Percentiles rank a stretch among this genome's conserved stretches.
Conservation (phyloP, 768 basidiomycete species). For the Coprinopsis sp. region DNA sequence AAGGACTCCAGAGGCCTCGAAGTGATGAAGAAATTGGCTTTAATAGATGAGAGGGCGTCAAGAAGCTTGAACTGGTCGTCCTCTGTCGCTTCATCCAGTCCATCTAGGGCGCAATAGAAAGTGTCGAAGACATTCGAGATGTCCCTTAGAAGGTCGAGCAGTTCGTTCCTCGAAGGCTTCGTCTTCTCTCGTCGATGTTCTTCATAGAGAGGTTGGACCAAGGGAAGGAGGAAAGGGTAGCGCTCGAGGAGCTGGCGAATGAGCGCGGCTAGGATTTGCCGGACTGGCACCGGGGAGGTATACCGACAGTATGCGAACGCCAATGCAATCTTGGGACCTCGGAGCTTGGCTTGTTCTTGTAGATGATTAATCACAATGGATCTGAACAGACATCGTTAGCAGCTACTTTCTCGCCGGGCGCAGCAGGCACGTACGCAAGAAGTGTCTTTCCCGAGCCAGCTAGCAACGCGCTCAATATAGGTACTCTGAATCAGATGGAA, state of each 20-base stretch:
- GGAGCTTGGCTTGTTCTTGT: neutral
- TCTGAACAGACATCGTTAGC: neutral
- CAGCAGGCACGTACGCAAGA: no score
- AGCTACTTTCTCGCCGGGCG: neutral
- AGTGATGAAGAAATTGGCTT: neutral
- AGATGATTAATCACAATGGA: neutral
- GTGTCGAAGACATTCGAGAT: neutral
- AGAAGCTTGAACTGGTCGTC: neutral
- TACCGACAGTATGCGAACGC: neutral
- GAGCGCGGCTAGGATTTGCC: neutral
- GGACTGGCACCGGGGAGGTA: neutral
- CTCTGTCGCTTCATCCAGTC: neutral
- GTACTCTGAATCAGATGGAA: no score
- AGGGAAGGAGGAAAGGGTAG: no score
- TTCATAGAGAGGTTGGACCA: neutral
- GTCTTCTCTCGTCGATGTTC: neutral
- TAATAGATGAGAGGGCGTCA: neutral
- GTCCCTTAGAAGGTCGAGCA: neutral
- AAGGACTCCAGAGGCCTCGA: neutral
- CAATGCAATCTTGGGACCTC: neutral
- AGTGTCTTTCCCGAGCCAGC: slow-evolving; percentile 3
- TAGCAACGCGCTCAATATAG: no score
- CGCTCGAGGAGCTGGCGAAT: neutral
- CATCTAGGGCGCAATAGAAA: neutral
- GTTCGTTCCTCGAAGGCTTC: neutral